Evolutionary conservation across 805 yeast species (phyloP).

Genomic region (Isabelozyma pseudorhagii): DNA sequence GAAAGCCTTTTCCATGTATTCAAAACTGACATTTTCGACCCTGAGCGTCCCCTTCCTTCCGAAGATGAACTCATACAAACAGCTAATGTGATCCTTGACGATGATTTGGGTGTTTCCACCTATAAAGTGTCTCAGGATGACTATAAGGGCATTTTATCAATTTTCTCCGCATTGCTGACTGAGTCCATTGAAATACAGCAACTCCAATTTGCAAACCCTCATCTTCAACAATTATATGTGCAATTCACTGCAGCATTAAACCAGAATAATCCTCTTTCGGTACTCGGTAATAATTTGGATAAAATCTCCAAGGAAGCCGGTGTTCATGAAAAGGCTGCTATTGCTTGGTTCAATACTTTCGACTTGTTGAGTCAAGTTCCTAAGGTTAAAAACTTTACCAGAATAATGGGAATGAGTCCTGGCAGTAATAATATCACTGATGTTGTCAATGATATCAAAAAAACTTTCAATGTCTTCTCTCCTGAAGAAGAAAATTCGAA

Average conservation of each 20-base stretch:
- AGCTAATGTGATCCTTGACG: not conserved
- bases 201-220: constrained; percentile 20
- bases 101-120: not conserved
- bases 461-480: not conserved
- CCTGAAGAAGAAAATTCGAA: not conserved
- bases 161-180: not conserved
- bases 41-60: not conserved
- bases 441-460: constrained; percentile 5
- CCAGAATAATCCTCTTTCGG: not conserved
- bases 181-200: not conserved
- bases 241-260: constrained; percentile 6
- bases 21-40: not conserved
- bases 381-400: not conserved
- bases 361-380: constrained; percentile 19
- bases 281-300: not conserved
- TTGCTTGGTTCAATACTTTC: constrained; percentile 30
- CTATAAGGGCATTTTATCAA: not conserved
- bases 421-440: constrained; percentile 8
- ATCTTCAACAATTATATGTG: constrained; percentile 18
- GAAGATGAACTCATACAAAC: not conserved
- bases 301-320: constrained; percentile 11
- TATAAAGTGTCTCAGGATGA: not conserved
- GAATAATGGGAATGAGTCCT: not conserved
- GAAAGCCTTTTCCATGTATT: not conserved
- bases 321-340: constrained; percentile 11